Evolutionary conservation across 202 grass and related monocot genomes (phyloP).

Genomic region (Eragrostis tef): DNA sequence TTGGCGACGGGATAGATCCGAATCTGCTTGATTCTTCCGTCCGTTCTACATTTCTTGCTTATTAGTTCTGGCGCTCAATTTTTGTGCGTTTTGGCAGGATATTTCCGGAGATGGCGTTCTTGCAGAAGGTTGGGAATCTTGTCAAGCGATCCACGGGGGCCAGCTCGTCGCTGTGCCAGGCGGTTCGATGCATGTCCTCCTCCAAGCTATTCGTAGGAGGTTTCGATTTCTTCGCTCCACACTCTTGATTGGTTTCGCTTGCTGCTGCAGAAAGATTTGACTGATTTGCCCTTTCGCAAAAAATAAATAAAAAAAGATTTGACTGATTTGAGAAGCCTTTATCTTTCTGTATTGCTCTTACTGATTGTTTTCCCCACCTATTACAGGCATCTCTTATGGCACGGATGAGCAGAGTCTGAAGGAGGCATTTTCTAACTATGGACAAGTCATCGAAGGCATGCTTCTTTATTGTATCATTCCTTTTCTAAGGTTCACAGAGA

Average conservation of each 20-base stretch:
- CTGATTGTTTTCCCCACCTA: background rate
- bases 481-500: background rate
- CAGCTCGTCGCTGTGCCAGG: conserved; percentile 60
- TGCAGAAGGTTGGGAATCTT: conserved; percentile 65
- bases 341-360: background rate
- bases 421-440: conserved; percentile 69
- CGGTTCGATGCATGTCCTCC: conserved; percentile 80
- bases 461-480: background rate
- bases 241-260: background rate
- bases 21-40: background rate
- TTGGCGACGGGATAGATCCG: background rate
- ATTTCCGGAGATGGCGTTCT: conserved; percentile 61
- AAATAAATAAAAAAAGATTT: background rate
- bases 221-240: background rate
- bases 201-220: conserved; percentile 82
- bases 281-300: background rate
- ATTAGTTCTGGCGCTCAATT: background rate
- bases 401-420: conserved; percentile 70
- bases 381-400: conserved; percentile 70
- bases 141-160: conserved; percentile 62
- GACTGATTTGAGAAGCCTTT: background rate
- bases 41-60: background rate
- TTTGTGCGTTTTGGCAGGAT: conserved; percentile 20
- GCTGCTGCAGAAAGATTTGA: background rate
- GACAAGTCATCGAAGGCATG: conserved; percentile 77